Evolutionary conservation across 148 eudicot genomes (phyloP), one percentile per base, ranked within the genome.

Genomic region (Bassia scoparia): DNA sequence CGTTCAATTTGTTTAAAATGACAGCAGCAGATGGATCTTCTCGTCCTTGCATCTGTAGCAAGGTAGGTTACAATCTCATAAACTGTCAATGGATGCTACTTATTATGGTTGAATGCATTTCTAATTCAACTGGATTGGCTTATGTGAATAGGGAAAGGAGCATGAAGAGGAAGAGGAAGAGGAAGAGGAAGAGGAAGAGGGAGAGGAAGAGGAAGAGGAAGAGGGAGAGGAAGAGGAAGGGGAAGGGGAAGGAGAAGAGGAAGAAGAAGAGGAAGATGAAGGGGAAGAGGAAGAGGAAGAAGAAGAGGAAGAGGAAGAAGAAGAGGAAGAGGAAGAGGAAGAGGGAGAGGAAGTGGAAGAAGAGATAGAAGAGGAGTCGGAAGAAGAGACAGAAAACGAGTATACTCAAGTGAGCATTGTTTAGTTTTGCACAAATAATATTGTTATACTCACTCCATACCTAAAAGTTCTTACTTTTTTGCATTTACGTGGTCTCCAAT

Each of bases 11-110:
- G 48, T 37, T 71, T n/a, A n/a, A n/a, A n/a, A n/a, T 68, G 61
- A 52, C 68, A 79, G 84, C 89, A 90, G 98, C 74, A 68, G 86
- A 89, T 64, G 83, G 90, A 52, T 81, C 89, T 66, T 69, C 87
- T 77, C 94, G 97, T 71, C 98, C 95, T 73, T 89, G 96, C 77
- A 84, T 92, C 34, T 93, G 89, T 73, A 90, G 80, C 78, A 80
- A 79, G 93, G 96, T 89, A 77, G 15, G 43, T 77, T 24, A 6
- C 61, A 58, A 2, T 65, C 12, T 13, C 64, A 3, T 84, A 18
- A 9, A 59, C 46, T 56, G 26, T 44, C 18, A 16, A 23, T 46
- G 48, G 43, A 34, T 77, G 23, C 24, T 24, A 71, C 18, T 15
- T n/a, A 34, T 54, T 12, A n/a, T 21, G 23, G 20, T 69, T 27